Evolutionary conservation across 352 stramenopile species (phyloP), one percentile per base, ranked within the genome.

Genomic region (Albugo candida): DNA sequence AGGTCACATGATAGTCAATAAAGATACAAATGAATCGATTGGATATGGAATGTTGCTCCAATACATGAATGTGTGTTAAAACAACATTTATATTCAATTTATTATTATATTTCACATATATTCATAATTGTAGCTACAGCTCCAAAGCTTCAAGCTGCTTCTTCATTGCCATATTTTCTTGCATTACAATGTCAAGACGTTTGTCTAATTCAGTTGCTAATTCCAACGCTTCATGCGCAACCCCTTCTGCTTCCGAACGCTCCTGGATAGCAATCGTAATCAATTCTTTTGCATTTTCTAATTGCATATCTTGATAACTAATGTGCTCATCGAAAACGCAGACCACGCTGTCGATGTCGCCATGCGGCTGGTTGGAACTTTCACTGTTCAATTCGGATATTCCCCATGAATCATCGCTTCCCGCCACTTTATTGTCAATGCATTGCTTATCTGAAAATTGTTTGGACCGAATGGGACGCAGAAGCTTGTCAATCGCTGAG

Each of bases 261-360:
- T 73, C 74, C 67, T 83, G 67, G 38, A 87, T 79, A 45, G 77
- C 77, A 46, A 70, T 68, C 56, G 55, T 76, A 37, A 91, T 68
- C 47, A 87, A 65, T 35, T 45, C 41, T 60, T 83, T 84, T 18
- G 77, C 77, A 37, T 91, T 55, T 14, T 74, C 64, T 35, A 91
- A 63, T 51, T 91, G 77, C 16, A 58, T 53, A 27, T 87, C 77
- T 44, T 91, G 77, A 13, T 79, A 69, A 16, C 50, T 55, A 49
- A 82, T 70, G 51, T 81, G 38, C 38, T 43, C 38, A 43, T 43
- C 17, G 8, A 10, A 24, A 43, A 43, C 17, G 3, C 17, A 10
- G 3, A 43, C 3, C 8, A 24, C 17, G 8, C 20, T 19, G 38
- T 43, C 3, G 3, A 43, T 8, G 3, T 43, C 38, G 8, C 17